phyloP scores from a whole-genome alignment of 768 basidiomycete genomes.

The Boletus pseudo-olivaceus region DNA sequence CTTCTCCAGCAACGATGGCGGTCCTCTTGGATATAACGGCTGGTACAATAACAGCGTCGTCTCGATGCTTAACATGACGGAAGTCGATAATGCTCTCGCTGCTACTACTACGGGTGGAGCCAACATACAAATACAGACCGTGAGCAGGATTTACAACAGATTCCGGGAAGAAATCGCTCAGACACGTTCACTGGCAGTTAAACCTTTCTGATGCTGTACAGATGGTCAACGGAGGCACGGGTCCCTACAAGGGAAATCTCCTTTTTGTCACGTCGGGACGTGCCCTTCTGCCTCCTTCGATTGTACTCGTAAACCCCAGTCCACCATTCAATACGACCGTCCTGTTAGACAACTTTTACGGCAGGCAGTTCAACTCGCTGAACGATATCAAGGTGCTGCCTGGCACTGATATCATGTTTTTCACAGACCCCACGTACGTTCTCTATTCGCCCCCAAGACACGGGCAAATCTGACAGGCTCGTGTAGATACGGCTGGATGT shows the following conservation, averaged over 20 bases:
- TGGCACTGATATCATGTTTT: conserved; percentile 61
- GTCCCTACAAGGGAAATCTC: conserved; percentile 55
- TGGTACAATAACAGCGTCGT: conserved; percentile 61
- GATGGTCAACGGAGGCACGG: conserved; percentile 71
- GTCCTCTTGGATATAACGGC: conserved; percentile 60
- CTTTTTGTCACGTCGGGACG: conserved; percentile 65
- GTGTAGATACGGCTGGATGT: conserved; percentile 59
- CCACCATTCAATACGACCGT: conserved; percentile 66
- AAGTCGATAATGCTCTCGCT: conserved; percentile 47
- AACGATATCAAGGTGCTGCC: conserved; percentile 79
- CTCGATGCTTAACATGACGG: conserved; percentile 56
- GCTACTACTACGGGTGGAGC: conserved; percentile 33
- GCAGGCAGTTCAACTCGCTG: conserved; percentile 78
- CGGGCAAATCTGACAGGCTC: not conserved
- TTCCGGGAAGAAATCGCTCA: not conserved
- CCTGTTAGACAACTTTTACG: conserved; percentile 75
- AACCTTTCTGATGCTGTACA: conserved; percentile 55
- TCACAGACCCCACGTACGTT: conserved; percentile 68
- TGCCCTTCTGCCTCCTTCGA: conserved; percentile 56
- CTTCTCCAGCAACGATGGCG: conserved; percentile 71
- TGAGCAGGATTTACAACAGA: conserved; percentile 10
- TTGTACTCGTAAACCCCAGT: conserved; percentile 62
- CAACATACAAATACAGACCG: conserved; percentile 49
- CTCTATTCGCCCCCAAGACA: not conserved
- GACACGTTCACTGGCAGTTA: conserved; percentile 39